Conservation (phyloP, 2,329 filamentous ascomycete species). For the Apiospora aurea region DNA sequence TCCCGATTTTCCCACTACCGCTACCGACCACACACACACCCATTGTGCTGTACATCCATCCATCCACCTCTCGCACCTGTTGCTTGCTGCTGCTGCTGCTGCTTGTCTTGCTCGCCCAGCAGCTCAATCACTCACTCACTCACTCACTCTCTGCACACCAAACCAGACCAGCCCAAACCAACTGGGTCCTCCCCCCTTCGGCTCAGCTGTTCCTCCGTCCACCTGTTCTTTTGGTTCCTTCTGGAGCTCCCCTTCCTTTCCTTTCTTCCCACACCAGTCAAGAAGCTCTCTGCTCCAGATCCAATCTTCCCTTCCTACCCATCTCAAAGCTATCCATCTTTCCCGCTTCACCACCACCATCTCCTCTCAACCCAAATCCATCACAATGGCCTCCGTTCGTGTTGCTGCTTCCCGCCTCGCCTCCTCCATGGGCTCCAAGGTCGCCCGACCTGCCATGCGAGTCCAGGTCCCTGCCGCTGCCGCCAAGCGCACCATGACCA, state of each 20-base stretch:
- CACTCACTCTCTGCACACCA: background rate
- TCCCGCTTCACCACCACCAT: conserved; percentile 41
- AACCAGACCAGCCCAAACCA: background rate
- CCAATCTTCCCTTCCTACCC: conserved; percentile 35
- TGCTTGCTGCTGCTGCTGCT: no score
- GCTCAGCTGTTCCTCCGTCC: conserved; percentile 25
- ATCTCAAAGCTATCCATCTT: conserved; percentile 40
- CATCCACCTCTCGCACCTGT: background rate
- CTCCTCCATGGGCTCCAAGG: conserved; percentile 78
- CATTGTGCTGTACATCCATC: background rate
- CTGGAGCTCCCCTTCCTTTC: conserved; percentile 40
- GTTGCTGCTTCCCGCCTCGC: conserved; percentile 81
- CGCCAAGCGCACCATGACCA: conserved; percentile 79
- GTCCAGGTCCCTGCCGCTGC: conserved; percentile 64
- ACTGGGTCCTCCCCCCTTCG: conserved; percentile 25
- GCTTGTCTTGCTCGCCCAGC: no score
- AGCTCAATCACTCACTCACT: background rate
- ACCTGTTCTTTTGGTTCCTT: conserved; percentile 30
- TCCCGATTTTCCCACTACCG: conserved; percentile 14
- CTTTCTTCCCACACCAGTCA: conserved; percentile 38
- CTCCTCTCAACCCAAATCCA: conserved; percentile 51
- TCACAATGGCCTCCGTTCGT: conserved; percentile 81
- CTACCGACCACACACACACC: background rate
- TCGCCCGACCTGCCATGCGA: conserved; percentile 77
- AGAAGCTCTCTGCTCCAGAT: conserved; percentile 40